A percentile compares a stretch with the other conserved stretches of the same genome.
These are phyloP conservation scores for Massariosphaeria phaeospora DNA, from an alignment of 495 filamentous ascomycete genomes.

Conservation along the genomic window DNA sequence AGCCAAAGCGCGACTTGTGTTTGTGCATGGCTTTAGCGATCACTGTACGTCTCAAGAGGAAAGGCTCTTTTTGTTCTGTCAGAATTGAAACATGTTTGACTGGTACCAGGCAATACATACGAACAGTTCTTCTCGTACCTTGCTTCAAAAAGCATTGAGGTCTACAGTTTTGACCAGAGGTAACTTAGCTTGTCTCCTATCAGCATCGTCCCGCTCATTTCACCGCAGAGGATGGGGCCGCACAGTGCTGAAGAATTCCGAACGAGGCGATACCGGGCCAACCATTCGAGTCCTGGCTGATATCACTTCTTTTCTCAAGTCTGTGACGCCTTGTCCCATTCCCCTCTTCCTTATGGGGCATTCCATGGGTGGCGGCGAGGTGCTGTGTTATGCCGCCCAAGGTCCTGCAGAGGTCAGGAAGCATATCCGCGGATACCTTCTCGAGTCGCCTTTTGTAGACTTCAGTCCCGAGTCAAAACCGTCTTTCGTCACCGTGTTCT, in stretches of 20 bases:
- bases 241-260: conserved; percentile 43
- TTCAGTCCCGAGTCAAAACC: conserved; percentile 62
- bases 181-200: conserved; percentile 13
- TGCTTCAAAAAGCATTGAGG: conserved; percentile 65
- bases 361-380: conserved; percentile 76
- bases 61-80: no score
- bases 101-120: conserved; percentile 58
- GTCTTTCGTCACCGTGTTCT: conserved; percentile 48
- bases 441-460: conserved; percentile 65
- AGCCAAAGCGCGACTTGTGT: conserved; percentile 62
- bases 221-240: conserved; percentile 52
- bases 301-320: conserved; percentile 61
- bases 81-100: conserved; percentile 1
- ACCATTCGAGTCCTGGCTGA: conserved; percentile 68
- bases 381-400: conserved; percentile 50
- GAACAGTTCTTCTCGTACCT: conserved; percentile 62
- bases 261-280: conserved; percentile 65
- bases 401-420: conserved; percentile 41
- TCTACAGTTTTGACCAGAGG: conserved; percentile 75
- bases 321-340: conserved; percentile 47
- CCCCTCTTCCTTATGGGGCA: conserved; percentile 86
- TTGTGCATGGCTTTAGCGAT: conserved; percentile 86
- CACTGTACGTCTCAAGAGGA: conserved; percentile 53
- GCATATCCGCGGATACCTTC: conserved; percentile 56
- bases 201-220: conserved; percentile 43